Percentiles rank a stretch among this genome's conserved stretches.
Conservation (phyloP, 805 yeast species). For the Saturnispora hagleri region DNA sequence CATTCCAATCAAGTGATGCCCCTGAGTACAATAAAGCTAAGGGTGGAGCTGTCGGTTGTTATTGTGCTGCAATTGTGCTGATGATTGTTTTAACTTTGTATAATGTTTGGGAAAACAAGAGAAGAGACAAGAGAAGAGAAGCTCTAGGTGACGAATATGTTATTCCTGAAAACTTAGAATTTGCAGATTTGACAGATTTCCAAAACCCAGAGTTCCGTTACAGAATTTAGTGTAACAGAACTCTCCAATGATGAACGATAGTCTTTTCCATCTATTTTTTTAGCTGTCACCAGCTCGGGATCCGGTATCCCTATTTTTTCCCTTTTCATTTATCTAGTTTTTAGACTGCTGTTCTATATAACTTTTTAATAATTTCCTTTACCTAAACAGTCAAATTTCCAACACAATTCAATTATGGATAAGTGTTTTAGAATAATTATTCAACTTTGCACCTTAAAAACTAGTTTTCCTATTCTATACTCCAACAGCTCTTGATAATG, state of each 20-base stretch:
- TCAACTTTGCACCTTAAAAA: too few relatives aligned
- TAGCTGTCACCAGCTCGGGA: not conserved
- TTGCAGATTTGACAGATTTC: conserved; percentile 33
- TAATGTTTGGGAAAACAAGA: conserved; percentile 13
- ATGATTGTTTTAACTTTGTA: conserved; percentile 32
- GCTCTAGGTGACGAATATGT: conserved; percentile 19
- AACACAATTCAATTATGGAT: too few relatives aligned
- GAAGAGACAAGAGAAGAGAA: conserved; percentile 24
- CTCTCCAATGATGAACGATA: not conserved
- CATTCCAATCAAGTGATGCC: conserved; percentile 36
- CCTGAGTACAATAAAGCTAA: conserved; percentile 35
- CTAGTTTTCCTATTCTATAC: too few relatives aligned
- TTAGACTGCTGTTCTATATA: not conserved
- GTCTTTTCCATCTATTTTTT: not conserved
- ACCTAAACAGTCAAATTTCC: not conserved
- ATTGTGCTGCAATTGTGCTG: conserved; percentile 32
- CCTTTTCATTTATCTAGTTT: not conserved
- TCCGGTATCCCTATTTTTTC: not conserved
- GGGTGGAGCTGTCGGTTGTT: conserved; percentile 38
- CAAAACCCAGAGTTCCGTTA: conserved; percentile 49
- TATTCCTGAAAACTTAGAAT: conserved; percentile 25
- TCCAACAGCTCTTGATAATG: too few relatives aligned
- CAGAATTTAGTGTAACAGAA: not conserved
- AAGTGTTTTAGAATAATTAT: too few relatives aligned
- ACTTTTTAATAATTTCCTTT: not conserved